phyloP scores from a whole-genome alignment of 2,329 filamentous ascomycete genomes.

The Apiospora rasikravindrae region DNA sequence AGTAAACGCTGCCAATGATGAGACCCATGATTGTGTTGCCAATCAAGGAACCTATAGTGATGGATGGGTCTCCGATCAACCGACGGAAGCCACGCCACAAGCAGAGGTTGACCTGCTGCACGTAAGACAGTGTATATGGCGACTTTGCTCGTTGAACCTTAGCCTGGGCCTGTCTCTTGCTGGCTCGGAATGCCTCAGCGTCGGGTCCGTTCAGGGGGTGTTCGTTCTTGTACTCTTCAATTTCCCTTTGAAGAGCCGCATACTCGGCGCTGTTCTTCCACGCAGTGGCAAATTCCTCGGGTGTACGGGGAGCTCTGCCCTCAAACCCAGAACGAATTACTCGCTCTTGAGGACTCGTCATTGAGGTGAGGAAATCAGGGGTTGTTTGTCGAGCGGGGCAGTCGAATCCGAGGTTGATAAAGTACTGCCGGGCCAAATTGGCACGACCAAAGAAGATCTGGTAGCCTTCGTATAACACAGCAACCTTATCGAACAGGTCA shows the following conservation, averaged over 20 bases:
- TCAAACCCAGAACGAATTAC: slow-evolving; percentile 59
- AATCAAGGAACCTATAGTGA: slow-evolving; percentile 57
- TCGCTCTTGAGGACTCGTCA: slow-evolving; percentile 64
- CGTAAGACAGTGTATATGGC: slow-evolving; percentile 31
- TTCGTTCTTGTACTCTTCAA: slow-evolving; percentile 55
- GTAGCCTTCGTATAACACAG: slow-evolving; percentile 61
- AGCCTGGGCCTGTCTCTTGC: slow-evolving; percentile 57
- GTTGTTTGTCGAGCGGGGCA: slow-evolving; percentile 68
- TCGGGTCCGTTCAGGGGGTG: slow-evolving; percentile 59
- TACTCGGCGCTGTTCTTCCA: slow-evolving; percentile 61
- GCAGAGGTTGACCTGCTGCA: slow-evolving; percentile 29
- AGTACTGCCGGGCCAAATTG: slow-evolving; percentile 64
- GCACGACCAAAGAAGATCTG: slow-evolving; percentile 68
- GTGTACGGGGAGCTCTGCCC: slow-evolving; percentile 58
- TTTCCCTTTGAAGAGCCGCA: slow-evolving; percentile 54
- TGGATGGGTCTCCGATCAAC: slow-evolving; percentile 28
- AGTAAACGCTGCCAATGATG: slow-evolving; percentile 80
- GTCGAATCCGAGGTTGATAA: slow-evolving; percentile 68
- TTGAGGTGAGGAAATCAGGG: slow-evolving; percentile 73
- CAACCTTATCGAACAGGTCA: slow-evolving; percentile 64
- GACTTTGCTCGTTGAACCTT: slow-evolving; percentile 29
- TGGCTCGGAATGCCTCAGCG: slow-evolving; percentile 57
- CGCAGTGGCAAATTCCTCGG: slow-evolving; percentile 62
- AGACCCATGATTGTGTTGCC: slow-evolving; percentile 77
- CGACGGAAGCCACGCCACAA: slow-evolving; percentile 28